These are phyloP conservation scores for Capronia americana DNA, from an alignment of 2,329 filamentous ascomycete species.

Conservation along the genomic window DNA sequence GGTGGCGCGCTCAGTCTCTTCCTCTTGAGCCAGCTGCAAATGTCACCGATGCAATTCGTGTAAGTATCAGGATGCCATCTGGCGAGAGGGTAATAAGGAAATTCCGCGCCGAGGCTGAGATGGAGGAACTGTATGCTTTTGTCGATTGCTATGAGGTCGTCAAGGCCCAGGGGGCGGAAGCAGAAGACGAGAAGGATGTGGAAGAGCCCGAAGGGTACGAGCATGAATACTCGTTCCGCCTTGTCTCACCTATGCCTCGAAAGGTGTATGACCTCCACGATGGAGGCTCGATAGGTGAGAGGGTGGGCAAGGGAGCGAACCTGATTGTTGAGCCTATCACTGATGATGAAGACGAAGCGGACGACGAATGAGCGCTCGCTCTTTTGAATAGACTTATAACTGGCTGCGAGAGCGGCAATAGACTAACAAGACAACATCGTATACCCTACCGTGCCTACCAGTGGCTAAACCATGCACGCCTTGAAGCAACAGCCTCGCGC, in stretches of 20 bases:
- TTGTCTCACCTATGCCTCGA: constrained; percentile 84
- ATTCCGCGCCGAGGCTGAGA: constrained; percentile 70
- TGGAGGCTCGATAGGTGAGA: constrained; percentile 71
- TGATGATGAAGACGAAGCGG: constrained; percentile 53
- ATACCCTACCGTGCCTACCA: too few relatives aligned
- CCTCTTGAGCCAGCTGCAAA: constrained; percentile 69
- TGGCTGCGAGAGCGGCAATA: background rate
- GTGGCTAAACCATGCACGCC: background rate
- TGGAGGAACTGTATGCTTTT: constrained; percentile 95
- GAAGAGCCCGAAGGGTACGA: constrained; percentile 71
- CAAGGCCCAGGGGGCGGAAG: constrained; percentile 45
- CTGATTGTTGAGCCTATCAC: constrained; percentile 79
- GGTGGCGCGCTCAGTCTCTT: constrained; percentile 76
- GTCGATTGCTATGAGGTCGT: constrained; percentile 85
- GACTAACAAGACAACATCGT: background rate
- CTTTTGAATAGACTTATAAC: background rate
- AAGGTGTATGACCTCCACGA: constrained; percentile 75
- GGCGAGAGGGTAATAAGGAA: constrained; percentile 77
- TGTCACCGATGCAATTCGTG: constrained; percentile 73
- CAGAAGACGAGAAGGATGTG: constrained; percentile 49
- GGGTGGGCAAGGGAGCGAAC: constrained; percentile 84
- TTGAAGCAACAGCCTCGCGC: background rate
- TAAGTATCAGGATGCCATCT: constrained; percentile 66
- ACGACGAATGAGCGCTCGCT: background rate
- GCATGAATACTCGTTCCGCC: constrained; percentile 82